phyloP scores from a whole-genome alignment of 768 basidiomycete species.

The Boletellus ananas region DNA sequence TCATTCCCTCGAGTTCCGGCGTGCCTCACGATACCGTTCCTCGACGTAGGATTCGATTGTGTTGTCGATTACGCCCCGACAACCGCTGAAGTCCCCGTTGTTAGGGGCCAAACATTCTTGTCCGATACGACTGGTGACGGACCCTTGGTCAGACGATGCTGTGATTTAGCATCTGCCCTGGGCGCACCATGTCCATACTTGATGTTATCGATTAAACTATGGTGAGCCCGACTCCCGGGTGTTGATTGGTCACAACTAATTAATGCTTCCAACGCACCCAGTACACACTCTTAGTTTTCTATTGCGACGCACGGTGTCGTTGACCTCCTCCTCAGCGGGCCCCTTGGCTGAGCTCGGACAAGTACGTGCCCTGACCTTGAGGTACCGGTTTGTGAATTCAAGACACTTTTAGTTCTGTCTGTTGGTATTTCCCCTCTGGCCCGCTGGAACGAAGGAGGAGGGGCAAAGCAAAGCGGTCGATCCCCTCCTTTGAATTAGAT shows the following conservation, averaged over 20 bases:
- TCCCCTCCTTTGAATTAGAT: too few species aligned
- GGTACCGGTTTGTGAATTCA: too few species aligned
- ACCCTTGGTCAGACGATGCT: slow-evolving; percentile 39
- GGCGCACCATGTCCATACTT: neutral
- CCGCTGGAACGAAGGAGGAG: too few species aligned
- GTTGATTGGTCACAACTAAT: neutral
- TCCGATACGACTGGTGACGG: slow-evolving; percentile 57
- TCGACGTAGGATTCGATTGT: slow-evolving; percentile 54
- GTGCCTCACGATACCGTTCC: neutral
- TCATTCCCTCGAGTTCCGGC: neutral
- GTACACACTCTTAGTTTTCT: neutral
- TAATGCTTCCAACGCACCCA: neutral
- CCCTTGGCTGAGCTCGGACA: too few species aligned
- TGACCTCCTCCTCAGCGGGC: too few species aligned
- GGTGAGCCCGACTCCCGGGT: neutral
- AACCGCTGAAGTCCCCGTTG: slow-evolving; percentile 35
- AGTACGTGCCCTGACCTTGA: too few species aligned
- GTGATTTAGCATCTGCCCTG: slow-evolving; percentile 2
- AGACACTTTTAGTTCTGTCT: too few species aligned
- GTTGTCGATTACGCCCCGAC: slow-evolving; percentile 43
- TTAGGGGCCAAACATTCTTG: slow-evolving; percentile 40
- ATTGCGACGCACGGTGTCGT: neutral
- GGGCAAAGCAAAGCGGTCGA: too few species aligned
- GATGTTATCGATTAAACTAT: neutral
- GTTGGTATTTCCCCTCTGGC: too few species aligned